These are phyloP conservation scores for Pelargonium citronellum DNA, from an alignment of 441 rosid species.

Conservation along the genomic window DNA sequence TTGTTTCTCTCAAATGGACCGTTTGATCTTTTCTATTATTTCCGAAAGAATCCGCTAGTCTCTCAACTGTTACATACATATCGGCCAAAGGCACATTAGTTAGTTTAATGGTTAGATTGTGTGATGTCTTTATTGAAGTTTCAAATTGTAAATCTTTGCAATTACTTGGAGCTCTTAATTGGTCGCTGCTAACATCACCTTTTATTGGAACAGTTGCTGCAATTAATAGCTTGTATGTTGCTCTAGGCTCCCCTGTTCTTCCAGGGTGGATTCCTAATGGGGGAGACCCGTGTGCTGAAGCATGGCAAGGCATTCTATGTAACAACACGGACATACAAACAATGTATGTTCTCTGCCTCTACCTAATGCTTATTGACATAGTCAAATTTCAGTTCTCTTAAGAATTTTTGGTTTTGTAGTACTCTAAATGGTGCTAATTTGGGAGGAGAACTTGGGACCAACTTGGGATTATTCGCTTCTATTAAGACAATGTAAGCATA, in stretches of 20 bases:
- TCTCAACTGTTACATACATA: not conserved
- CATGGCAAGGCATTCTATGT: constrained; percentile 88
- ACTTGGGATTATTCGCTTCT: constrained; percentile 56
- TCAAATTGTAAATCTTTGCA: not conserved
- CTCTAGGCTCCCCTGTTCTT: constrained; percentile 67
- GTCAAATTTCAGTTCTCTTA: not conserved
- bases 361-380: constrained; percentile 2
- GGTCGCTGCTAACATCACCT: constrained; percentile 32
- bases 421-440: constrained; percentile 77
- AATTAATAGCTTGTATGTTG: constrained; percentile 57
- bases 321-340: constrained; percentile 50
- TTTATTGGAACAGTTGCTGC: constrained; percentile 70
- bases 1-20: not conserved
- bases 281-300: constrained; percentile 94
- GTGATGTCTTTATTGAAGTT: not conserved
- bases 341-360: constrained; percentile 41
- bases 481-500: constrained; percentile 66
- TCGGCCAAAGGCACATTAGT: not conserved
- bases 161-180: constrained; percentile 14
- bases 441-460: constrained; percentile 80
- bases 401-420: constrained; percentile 34
- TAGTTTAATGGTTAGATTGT: not conserved
- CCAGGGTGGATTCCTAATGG: constrained; percentile 88
- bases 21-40: not conserved
- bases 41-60: not conserved